phyloP scores from a whole-genome alignment of 768 basidiomycete species.

The Coprinopsis cinerea region DNA sequence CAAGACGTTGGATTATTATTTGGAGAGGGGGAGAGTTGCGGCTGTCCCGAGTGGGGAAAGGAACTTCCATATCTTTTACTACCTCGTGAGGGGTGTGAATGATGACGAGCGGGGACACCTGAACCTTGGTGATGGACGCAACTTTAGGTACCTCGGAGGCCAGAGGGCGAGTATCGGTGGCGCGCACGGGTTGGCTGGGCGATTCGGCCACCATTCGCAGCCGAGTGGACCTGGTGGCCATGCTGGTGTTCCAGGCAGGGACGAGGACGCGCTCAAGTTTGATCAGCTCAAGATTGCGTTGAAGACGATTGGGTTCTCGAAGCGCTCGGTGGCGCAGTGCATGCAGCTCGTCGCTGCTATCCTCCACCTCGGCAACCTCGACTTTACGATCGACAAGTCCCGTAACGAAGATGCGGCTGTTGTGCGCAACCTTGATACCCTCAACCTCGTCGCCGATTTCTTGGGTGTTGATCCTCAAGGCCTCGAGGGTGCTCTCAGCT shows the following conservation, averaged over 20 bases:
- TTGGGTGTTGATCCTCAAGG: slow-evolving; percentile 71
- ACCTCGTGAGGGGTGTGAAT: slow-evolving; percentile 87
- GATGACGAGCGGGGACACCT: slow-evolving; percentile 86
- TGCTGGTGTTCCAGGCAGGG: slow-evolving; percentile 39
- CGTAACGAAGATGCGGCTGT: slow-evolving; percentile 91
- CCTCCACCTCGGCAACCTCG: slow-evolving; percentile 92
- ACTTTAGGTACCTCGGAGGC: slow-evolving; percentile 69
- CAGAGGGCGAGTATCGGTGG: slow-evolving; percentile 6
- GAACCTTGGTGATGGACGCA: slow-evolving; percentile 71
- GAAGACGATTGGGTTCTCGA: slow-evolving; percentile 89
- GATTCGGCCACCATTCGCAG: slow-evolving; percentile 57
- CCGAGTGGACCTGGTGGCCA: slow-evolving; percentile 29
- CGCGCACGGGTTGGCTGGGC: neutral
- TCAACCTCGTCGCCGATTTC: slow-evolving; percentile 86
- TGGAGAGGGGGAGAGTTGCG: slow-evolving; percentile 88
- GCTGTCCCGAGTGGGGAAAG: slow-evolving; percentile 86
- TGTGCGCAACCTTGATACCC: slow-evolving; percentile 76
- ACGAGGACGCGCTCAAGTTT: slow-evolving; percentile 84
- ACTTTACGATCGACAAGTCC: slow-evolving; percentile 78
- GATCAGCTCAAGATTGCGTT: slow-evolving; percentile 93
- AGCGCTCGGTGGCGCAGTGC: slow-evolving; percentile 90
- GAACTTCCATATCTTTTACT: slow-evolving; percentile 98
- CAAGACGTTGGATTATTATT: slow-evolving; percentile 95
- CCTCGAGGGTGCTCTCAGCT: slow-evolving; percentile 78
- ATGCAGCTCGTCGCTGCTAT: slow-evolving; percentile 95